phyloP scores from a whole-genome alignment of 805 yeast genomes.

The Lachancea cidri region DNA sequence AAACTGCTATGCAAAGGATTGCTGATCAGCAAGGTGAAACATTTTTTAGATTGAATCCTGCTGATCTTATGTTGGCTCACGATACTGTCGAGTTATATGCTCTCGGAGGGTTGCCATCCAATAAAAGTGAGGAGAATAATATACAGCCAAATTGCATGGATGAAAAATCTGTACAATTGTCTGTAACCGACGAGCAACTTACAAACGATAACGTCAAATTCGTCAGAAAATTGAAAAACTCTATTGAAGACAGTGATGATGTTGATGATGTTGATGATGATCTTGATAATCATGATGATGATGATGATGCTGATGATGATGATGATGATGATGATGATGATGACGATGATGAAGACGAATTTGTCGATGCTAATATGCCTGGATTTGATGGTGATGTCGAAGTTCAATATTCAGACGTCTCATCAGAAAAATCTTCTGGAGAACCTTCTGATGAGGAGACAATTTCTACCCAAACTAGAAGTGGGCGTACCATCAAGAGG shows the following conservation, averaged over 20 bases:
- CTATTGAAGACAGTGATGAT: too few species aligned
- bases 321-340: conserved; percentile 17
- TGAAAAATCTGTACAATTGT: too few species aligned
- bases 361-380: background rate
- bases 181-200: too few species aligned
- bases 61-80: background rate
- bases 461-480: conserved; percentile 1
- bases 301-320: conserved; percentile 16
- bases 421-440: background rate
- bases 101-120: too few species aligned
- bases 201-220: too few species aligned
- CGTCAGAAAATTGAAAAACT: too few species aligned
- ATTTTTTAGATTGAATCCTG: background rate
- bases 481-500: conserved; percentile 6
- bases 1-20: conserved; percentile 48
- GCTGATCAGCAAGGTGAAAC: conserved; percentile 16
- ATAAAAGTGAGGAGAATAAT: too few species aligned
- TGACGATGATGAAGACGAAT: conserved; percentile 14
- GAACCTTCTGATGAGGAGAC: background rate
- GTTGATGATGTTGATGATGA: conserved; percentile 11
- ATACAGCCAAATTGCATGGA: too few species aligned
- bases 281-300: conserved; percentile 13
- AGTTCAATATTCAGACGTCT: conserved; percentile 1
- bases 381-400: conserved; percentile 5
- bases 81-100: background rate